Evolutionary conservation across 2,329 filamentous ascomycete genomes (phyloP), one percentile per base, ranked within the genome.

Genomic region (Exophiala spinifera): DNA sequence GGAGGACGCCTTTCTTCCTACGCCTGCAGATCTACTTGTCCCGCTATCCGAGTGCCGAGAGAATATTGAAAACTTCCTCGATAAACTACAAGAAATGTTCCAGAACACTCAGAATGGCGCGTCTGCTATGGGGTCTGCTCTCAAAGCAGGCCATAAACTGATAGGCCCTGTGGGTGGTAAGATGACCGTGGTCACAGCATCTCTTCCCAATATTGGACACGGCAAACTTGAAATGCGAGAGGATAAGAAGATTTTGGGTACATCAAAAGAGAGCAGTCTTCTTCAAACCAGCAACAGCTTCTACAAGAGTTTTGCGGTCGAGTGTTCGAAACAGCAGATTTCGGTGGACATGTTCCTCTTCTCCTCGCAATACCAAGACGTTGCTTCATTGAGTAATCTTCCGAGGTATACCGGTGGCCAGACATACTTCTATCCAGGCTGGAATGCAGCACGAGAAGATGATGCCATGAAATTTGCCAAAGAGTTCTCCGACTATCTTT

Each of bases 271-370:
- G 70, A 90, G 83, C 61, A 79, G 81, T 58, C 80, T 99, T 28
- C 77, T 99, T 49, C 92, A 97, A 70, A 96, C 94, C 0, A 88
- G 84, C 37, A 96, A 91, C 76, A 91, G 89, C 67, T 99, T 97
- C 74, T 99, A 97, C 81, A 99, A 99, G 79, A 95, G 89, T 66
- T 99, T 99, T 67, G 94, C 94, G 0, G 94, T 99, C 2, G 94
- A 99, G 70, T 99, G 94, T 73, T 96, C 91, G 34, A 99, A 99
- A 78, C 95, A 95, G 63, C 94, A 99, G 72, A 94, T 99, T 23
- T 97, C 91, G 0, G 91, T 99, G 63, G 91, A 96, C 70, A 96
- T 96, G 91, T 96, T 96, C 77, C 78, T 96, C 47, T 96, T 96
- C 75, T 94, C 89, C 3, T 91, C 90, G 14, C 89, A 94, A 69